Evolutionary conservation across 2,329 filamentous ascomycete genomes (phyloP).

Genomic region (Dactylellina cionopaga): DNA sequence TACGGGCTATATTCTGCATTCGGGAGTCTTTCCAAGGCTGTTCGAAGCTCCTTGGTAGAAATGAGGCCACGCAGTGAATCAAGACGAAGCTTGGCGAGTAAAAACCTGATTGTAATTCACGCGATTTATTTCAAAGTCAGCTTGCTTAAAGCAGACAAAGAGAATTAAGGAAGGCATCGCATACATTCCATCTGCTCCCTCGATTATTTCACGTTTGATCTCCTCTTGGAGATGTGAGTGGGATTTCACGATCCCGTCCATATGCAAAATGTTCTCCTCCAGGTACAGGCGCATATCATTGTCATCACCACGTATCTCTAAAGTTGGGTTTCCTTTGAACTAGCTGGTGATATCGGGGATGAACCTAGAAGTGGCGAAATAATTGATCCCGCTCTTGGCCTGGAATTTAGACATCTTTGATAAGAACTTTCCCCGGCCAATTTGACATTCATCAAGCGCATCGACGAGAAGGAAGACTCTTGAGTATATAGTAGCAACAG

Average conservation of each 20-base stretch:
- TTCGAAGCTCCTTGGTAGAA: slow-evolving; percentile 56
- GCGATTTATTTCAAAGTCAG: too few relatives aligned
- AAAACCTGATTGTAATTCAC: too few relatives aligned
- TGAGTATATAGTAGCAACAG: background rate
- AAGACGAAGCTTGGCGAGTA: background rate
- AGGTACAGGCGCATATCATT: slow-evolving; percentile 3
- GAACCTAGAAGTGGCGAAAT: slow-evolving; percentile 48
- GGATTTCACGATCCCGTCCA: too few relatives aligned
- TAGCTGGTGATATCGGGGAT: slow-evolving; percentile 54
- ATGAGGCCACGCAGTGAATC: background rate
- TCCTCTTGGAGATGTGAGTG: background rate
- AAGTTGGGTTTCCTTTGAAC: background rate
- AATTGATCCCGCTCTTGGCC: background rate
- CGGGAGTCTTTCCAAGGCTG: slow-evolving; percentile 56
- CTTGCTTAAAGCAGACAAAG: too few relatives aligned
- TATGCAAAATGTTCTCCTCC: background rate
- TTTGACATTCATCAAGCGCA: slow-evolving; percentile 10
- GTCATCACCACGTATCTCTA: background rate
- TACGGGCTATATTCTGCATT: background rate
- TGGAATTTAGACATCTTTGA: background rate
- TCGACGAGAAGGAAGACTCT: slow-evolving; percentile 2
- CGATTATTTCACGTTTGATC: background rate
- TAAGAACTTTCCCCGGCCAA: background rate
- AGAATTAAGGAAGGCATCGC: too few relatives aligned
- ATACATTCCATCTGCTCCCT: slow-evolving; percentile 1